Conservation (phyloP, 768 basidiomycete genomes). For the Crassisporium funariophilum region DNA sequence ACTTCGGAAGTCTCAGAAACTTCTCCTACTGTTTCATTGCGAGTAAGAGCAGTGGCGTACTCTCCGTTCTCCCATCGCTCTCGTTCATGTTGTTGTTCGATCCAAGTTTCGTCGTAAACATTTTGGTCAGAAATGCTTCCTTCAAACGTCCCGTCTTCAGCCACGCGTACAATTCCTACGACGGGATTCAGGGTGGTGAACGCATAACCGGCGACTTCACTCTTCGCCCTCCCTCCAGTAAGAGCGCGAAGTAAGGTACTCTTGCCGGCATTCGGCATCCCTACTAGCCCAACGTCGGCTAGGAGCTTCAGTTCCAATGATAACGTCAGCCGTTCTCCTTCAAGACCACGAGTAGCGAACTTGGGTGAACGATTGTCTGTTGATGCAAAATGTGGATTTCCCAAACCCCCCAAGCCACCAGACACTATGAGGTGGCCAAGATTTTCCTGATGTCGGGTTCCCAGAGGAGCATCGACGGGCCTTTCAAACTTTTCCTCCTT, state of each 20-base stretch:
- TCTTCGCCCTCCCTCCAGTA: constrained; percentile 82
- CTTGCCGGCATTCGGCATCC: constrained; percentile 93
- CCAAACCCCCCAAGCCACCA: constrained; percentile 82
- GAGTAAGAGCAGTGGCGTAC: constrained; percentile 49
- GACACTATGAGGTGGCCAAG: constrained; percentile 68
- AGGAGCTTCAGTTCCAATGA: constrained; percentile 90
- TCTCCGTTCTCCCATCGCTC: constrained; percentile 54
- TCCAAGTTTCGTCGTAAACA: constrained; percentile 67
- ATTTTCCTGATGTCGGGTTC: constrained; percentile 51
- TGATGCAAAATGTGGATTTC: constrained; percentile 85
- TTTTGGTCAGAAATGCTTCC: constrained; percentile 51
- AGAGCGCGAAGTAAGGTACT: constrained; percentile 90
- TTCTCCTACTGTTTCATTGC: constrained; percentile 42
- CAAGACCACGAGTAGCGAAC: constrained; percentile 77
- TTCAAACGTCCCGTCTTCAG: constrained; percentile 75
- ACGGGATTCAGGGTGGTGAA: constrained; percentile 97
- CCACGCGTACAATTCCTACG: constrained; percentile 85
- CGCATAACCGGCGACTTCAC: constrained; percentile 85
- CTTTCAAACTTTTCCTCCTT: constrained; percentile 45
- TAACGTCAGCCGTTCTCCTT: constrained; percentile 79
- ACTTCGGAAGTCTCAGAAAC: constrained; percentile 19
- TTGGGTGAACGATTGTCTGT: constrained; percentile 77
- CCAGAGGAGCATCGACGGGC: constrained; percentile 62
- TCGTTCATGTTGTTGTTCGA: constrained; percentile 51
- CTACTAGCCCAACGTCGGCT: constrained; percentile 94